These are phyloP conservation scores for Biscogniauxia sp. DNA, from an alignment of 2,329 filamentous ascomycete species.

Conservation along the genomic window DNA sequence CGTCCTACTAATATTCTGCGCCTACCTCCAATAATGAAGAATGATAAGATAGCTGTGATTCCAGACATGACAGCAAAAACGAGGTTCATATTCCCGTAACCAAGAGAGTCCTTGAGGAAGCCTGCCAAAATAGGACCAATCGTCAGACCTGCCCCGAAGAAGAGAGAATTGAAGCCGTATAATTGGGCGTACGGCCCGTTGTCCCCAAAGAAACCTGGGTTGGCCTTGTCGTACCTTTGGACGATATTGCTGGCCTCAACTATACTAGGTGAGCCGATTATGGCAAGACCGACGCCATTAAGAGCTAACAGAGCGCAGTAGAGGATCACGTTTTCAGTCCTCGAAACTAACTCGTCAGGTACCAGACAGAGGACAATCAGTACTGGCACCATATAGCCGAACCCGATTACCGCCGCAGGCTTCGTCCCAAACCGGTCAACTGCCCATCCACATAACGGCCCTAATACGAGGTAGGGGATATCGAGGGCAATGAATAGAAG, in stretches of 20 bases:
- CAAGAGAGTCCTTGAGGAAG: constrained; percentile 46
- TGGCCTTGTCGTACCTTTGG: constrained; percentile 53
- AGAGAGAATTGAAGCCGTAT: constrained; percentile 63
- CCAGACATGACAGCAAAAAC: constrained; percentile 46
- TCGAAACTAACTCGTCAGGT: constrained; percentile 40
- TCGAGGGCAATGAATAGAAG: constrained; percentile 38
- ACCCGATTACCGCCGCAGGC: constrained; percentile 31
- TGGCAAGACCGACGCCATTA: constrained; percentile 52
- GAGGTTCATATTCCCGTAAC: constrained; percentile 58
- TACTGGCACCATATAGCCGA: constrained; percentile 56
- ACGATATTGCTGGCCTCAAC: constrained; percentile 57
- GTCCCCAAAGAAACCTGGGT: constrained; percentile 52
- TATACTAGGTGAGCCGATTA: constrained; percentile 52
- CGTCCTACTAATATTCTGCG: constrained; percentile 22
- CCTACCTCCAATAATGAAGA: constrained; percentile 45
- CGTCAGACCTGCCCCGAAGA: constrained; percentile 58
- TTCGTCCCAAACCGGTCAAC: constrained; percentile 38
- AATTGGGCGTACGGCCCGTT: constrained; percentile 63
- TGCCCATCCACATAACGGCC: constrained; percentile 33
- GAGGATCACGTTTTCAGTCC: constrained; percentile 18
- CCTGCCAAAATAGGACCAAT: constrained; percentile 59
- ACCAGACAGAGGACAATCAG: constrained; percentile 59
- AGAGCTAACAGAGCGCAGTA: constrained; percentile 30
- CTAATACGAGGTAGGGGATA: constrained; percentile 35
- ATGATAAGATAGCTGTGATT: constrained; percentile 42